Percentiles rank a stretch among this genome's conserved stretches.
Evolutionary conservation across 257 asterid genomes (phyloP).

Genomic region (Solanum phureja): DNA sequence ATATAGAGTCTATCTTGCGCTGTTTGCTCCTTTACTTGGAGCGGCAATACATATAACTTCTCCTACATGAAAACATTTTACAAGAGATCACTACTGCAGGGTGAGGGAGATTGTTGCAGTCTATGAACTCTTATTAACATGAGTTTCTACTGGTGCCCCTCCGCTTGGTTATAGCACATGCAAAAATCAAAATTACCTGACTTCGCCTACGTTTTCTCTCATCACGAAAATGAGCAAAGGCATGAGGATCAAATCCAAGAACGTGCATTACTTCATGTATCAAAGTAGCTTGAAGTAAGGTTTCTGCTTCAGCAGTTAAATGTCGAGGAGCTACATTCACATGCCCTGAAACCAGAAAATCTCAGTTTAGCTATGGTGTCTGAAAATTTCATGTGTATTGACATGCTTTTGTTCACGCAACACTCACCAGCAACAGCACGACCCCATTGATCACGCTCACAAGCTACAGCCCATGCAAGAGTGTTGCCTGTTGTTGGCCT

Average conservation of each 20-base stretch:
- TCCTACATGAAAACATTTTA: neutral
- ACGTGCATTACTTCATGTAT: constrained; percentile 96
- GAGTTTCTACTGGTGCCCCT: neutral
- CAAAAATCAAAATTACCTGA: constrained; percentile 36
- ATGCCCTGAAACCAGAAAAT: constrained; percentile 49
- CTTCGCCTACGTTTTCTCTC: constrained; percentile 83
- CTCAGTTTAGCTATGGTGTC: neutral
- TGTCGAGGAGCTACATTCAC: constrained; percentile 99
- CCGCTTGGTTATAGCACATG: neutral
- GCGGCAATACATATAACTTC: neutral
- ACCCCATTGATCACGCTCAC: constrained; percentile 99
- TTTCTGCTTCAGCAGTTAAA: constrained; percentile 96
- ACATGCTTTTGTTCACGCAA: constrained; percentile 1
- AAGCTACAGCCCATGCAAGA: constrained; percentile 98
- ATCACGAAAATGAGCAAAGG: constrained; percentile 91
- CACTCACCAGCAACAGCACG: constrained; percentile 91
- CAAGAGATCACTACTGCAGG: neutral
- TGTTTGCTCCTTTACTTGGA: neutral
- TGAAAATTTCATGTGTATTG: too few relatives aligned
- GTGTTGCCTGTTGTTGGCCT: constrained; percentile 96
- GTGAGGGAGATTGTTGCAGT: neutral
- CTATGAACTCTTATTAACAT: neutral
- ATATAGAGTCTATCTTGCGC: neutral
- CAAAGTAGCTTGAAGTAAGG: constrained; percentile 82
- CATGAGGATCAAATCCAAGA: constrained; percentile 96